A percentile compares a stretch with the other conserved stretches of the same genome.
Evolutionary conservation across 2,329 filamentous ascomycete genomes (phyloP).

Genomic region (Colletotrichum plurivorum): DNA sequence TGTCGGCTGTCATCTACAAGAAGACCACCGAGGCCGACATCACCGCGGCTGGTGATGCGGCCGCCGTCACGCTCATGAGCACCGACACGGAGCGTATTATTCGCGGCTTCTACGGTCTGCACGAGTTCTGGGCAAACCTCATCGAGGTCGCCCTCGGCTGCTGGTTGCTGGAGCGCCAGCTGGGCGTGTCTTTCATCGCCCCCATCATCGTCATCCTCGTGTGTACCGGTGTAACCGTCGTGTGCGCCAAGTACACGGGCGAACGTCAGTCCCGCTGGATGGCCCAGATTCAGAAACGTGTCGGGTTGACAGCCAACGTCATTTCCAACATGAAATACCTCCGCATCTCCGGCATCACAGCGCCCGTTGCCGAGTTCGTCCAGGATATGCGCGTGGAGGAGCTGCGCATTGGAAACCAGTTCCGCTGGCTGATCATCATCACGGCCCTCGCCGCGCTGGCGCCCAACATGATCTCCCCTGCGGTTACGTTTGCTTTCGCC

Average conservation of each 20-base stretch:
- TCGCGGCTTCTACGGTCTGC: conserved; percentile 47
- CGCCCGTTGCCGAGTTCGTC: conserved; percentile 44
- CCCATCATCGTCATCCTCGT: conserved; percentile 48
- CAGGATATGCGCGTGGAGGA: conserved; percentile 45
- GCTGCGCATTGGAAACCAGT: conserved; percentile 43
- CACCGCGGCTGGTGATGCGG: conserved; percentile 46
- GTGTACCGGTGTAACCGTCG: conserved; percentile 41
- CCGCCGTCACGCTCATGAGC: conserved; percentile 55
- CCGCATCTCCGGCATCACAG: conserved; percentile 49
- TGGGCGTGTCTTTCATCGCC: conserved; percentile 50
- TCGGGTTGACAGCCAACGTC: conserved; percentile 42
- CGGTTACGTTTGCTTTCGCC: conserved; percentile 50
- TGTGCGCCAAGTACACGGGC: conserved; percentile 41
- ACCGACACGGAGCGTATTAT: conserved; percentile 53
- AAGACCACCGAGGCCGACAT: conserved; percentile 48
- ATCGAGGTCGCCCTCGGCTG: conserved; percentile 50
- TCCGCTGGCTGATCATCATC: conserved; percentile 45
- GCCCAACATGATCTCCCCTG: conserved; percentile 54
- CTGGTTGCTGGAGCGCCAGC: conserved; percentile 50
- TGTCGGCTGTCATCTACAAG: conserved; percentile 49
- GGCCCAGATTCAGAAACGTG: conserved; percentile 47
- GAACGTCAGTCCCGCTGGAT: conserved; percentile 49
- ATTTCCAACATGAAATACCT: conserved; percentile 48
- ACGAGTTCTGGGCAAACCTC: conserved; percentile 53
- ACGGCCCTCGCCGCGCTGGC: conserved; percentile 49